phyloP scores from a whole-genome alignment of 2,329 filamentous ascomycete genomes.

The Aspergillus ibericus region DNA sequence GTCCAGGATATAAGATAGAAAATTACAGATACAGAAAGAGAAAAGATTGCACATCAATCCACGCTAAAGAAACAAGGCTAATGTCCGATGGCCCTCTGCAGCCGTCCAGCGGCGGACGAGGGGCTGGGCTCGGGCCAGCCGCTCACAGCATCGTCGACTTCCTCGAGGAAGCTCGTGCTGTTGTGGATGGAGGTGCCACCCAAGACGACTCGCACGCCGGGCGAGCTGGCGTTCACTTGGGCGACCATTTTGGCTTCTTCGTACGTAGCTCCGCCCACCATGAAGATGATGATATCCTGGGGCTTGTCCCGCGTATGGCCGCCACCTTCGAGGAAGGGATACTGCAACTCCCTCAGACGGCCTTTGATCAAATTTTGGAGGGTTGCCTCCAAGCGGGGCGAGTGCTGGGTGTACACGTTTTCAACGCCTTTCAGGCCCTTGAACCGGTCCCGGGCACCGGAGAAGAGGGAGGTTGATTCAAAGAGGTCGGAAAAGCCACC shows the following conservation, averaged over 20 bases:
- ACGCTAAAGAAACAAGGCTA: conserved; percentile 25
- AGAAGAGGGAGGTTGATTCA: conserved; percentile 87
- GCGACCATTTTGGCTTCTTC: conserved; percentile 96
- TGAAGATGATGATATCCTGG: conserved; percentile 93
- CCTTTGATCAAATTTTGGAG: conserved; percentile 94
- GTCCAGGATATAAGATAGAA: neutral
- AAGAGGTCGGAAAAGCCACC: conserved; percentile 88
- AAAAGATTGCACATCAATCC: no score
- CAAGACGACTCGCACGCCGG: conserved; percentile 83
- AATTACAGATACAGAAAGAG: conserved; percentile 23
- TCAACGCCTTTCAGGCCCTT: conserved; percentile 96
- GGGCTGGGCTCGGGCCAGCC: conserved; percentile 75
- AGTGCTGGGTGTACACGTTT: conserved; percentile 98
- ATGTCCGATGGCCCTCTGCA: conserved; percentile 62
- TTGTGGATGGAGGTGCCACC: conserved; percentile 89
- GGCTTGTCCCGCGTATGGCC: conserved; percentile 89
- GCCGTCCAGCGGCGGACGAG: conserved; percentile 60
- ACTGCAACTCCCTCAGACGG: conserved; percentile 78
- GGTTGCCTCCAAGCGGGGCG: conserved; percentile 80
- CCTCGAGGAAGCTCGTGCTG: conserved; percentile 81
- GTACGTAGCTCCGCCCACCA: conserved; percentile 89
- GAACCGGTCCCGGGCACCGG: conserved; percentile 80
- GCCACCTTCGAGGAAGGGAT: conserved; percentile 89
- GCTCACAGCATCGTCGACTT: conserved; percentile 84
- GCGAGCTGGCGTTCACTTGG: conserved; percentile 87